Conservation (phyloP, 768 basidiomycete species). For the Aureoboletus auriporus region DNA sequence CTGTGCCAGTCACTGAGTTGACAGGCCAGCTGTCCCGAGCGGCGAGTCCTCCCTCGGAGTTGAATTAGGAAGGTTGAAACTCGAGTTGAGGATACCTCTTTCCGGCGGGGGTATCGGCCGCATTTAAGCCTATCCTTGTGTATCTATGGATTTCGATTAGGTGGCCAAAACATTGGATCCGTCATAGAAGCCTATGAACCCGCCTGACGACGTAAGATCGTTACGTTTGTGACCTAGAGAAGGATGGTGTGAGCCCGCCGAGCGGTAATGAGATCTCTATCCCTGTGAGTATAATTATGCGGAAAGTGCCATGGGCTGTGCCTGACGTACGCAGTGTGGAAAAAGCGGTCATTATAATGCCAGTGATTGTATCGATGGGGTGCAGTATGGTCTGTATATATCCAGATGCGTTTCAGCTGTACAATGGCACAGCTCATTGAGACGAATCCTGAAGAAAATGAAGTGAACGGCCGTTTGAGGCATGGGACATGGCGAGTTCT, state of each 20-base stretch:
- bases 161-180: conserved; percentile 2
- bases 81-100: too few relatives aligned
- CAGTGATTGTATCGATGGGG: conserved; percentile 5
- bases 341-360: neutral
- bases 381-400: neutral
- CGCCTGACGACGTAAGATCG: conserved; percentile 7
- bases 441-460: neutral
- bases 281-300: conserved; percentile 5
- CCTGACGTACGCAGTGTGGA: conserved; percentile 7
- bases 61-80: too few relatives aligned
- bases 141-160: conserved; percentile 1
- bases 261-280: conserved; percentile 11
- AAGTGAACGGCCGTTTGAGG: neutral
- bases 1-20: neutral
- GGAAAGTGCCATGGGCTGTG: conserved; percentile 8
- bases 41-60: too few relatives aligned
- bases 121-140: neutral
- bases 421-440: neutral
- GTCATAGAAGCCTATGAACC: conserved; percentile 9
- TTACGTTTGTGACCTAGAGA: conserved; percentile 12
- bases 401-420: neutral
- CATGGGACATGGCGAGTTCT: neutral
- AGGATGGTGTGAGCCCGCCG: conserved; percentile 8
- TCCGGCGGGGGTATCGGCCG: too few relatives aligned
- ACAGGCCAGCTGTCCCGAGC: too few relatives aligned